A percentile compares a stretch with the other conserved stretches of the same genome.
Conservation (phyloP, 257 asterid genomes). For the Fraxinus cuspidata region DNA sequence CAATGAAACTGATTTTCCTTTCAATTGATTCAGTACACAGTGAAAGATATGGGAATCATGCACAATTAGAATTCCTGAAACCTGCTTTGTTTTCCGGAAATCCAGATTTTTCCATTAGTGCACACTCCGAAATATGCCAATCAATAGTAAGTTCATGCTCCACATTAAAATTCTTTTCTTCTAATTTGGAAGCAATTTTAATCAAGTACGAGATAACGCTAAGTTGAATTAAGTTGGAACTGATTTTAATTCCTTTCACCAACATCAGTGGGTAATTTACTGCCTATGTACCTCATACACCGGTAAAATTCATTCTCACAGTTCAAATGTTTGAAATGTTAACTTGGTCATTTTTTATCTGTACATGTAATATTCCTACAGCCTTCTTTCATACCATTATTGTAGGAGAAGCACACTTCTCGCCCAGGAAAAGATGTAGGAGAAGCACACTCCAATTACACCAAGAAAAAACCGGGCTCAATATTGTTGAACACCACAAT, state of each 20-base stretch:
- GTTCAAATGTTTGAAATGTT: neutral
- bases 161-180: neutral
- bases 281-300: slow-evolving; percentile 71
- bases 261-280: slow-evolving; percentile 56
- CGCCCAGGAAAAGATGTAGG: too few species aligned
- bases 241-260: slow-evolving; percentile 25
- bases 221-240: neutral
- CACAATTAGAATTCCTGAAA: slow-evolving; percentile 43
- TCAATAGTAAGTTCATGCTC: slow-evolving; percentile 55
- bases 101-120: slow-evolving; percentile 45
- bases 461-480: too few species aligned
- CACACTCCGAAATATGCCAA: slow-evolving; percentile 58
- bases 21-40: slow-evolving; percentile 41
- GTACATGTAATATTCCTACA: neutral
- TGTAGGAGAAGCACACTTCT: too few species aligned
- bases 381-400: neutral
- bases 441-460: too few species aligned
- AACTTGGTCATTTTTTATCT: neutral
- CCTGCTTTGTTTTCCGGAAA: slow-evolving; percentile 46
- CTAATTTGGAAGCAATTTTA: slow-evolving; percentile 2
- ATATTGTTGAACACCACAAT: too few species aligned
- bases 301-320: slow-evolving; percentile 42
- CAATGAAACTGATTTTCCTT: slow-evolving; percentile 7
- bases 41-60: slow-evolving; percentile 51
- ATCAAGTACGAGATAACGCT: slow-evolving; percentile 7